phyloP scores from a whole-genome alignment of 345 rosid genomes.

The Pugionium cornutum region DNA sequence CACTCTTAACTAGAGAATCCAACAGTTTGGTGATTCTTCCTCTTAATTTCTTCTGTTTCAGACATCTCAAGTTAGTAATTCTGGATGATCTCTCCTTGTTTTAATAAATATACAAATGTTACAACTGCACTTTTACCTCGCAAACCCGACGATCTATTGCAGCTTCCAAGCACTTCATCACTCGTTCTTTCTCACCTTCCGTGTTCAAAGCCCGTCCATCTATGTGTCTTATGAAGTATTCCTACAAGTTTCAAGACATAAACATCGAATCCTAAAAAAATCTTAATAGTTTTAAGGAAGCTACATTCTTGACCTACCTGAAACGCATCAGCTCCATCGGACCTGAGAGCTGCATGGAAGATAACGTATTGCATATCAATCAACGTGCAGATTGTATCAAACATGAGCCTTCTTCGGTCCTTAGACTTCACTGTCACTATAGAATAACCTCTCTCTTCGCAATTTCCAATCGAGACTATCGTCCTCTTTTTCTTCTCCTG shows the following conservation, averaged over 20 bases:
- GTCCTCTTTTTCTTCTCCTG: constrained; percentile 39
- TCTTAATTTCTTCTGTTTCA: constrained; percentile 43
- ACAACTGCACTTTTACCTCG: constrained; percentile 30
- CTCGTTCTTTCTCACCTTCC: constrained; percentile 90
- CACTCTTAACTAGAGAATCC: constrained; percentile 48
- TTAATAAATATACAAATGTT: not conserved
- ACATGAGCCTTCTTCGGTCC: constrained; percentile 75
- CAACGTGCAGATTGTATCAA: constrained; percentile 72
- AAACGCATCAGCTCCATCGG: constrained; percentile 54
- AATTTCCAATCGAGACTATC: constrained; percentile 54
- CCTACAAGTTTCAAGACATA: constrained; percentile 47
- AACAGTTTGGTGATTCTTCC: constrained; percentile 53
- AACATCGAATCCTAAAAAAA: not conserved
- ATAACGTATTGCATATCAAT: constrained; percentile 79
- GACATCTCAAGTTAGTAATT: constrained; percentile 41
- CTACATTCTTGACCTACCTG: constrained; percentile 49
- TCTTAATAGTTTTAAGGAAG: not conserved
- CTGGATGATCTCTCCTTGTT: constrained; percentile 44
- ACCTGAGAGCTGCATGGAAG: constrained; percentile 64
- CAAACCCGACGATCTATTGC: constrained; percentile 76
- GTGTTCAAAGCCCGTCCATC: constrained; percentile 92
- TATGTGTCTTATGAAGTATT: constrained; percentile 82
- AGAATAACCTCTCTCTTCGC: constrained; percentile 66
- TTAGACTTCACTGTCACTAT: constrained; percentile 62
- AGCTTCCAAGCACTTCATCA: constrained; percentile 90